Evolutionary conservation across 768 basidiomycete genomes (phyloP).

Genomic region (Boletus bicolor): DNA sequence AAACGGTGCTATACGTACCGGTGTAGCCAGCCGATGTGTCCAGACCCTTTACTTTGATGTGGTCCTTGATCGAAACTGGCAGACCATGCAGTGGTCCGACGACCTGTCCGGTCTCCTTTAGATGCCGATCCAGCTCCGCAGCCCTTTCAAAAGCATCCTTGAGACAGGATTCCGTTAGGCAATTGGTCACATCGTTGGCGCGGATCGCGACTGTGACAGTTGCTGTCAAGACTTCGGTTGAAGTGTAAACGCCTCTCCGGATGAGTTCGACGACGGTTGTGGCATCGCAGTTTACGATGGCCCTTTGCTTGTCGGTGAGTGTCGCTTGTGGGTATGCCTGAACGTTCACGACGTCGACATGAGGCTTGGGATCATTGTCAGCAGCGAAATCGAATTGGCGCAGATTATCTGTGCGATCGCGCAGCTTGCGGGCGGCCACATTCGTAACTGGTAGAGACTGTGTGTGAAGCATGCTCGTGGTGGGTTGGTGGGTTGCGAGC

Average conservation of each 20-base stretch:
- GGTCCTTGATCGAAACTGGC: conserved; percentile 46
- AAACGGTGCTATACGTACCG: conserved; percentile 9
- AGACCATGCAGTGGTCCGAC: conserved; percentile 46
- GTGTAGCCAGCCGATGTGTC: conserved; percentile 38
- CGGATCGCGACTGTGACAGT: conserved; percentile 26
- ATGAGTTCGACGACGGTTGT: conserved; percentile 25
- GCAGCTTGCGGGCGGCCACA: conserved; percentile 23
- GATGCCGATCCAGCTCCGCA: conserved; percentile 45
- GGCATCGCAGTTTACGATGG: conserved; percentile 31
- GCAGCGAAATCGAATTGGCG: neutral
- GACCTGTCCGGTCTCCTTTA: conserved; percentile 43
- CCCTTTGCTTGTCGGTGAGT: conserved; percentile 27
- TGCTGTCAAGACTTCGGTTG: conserved; percentile 27
- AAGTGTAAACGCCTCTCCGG: conserved; percentile 21
- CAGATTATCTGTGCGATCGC: conserved; percentile 23
- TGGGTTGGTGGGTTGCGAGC: neutral
- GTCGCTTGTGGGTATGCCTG: conserved; percentile 26
- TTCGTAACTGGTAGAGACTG: neutral
- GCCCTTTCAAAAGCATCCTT: conserved; percentile 49
- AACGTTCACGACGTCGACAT: conserved; percentile 13
- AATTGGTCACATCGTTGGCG: conserved; percentile 42
- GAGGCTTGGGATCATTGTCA: conserved; percentile 1
- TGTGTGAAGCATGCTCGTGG: conserved; percentile 7
- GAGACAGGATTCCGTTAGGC: conserved; percentile 57
- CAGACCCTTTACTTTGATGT: conserved; percentile 43